Percentiles rank a stretch among this genome's conserved stretches.
phyloP scores from a whole-genome alignment of 2,329 filamentous ascomycete species.

The Hymenoscyphus albidus region DNA sequence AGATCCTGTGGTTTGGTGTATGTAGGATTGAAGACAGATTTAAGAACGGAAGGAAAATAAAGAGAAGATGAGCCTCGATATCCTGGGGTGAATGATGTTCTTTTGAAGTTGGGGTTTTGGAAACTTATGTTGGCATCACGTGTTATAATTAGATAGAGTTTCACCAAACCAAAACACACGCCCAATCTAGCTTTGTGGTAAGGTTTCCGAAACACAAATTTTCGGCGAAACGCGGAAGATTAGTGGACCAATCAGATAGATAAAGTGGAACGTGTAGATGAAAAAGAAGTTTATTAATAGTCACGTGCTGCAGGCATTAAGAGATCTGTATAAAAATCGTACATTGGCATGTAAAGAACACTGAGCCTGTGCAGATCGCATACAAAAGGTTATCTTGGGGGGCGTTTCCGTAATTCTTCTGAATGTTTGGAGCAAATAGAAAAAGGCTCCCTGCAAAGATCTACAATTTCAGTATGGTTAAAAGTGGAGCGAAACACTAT shows the following conservation, averaged over 20 bases:
- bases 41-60: not conserved
- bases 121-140: not conserved
- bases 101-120: not conserved
- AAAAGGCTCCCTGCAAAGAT: no score
- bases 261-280: not conserved
- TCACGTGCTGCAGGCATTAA: not conserved
- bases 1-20: not conserved
- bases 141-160: not conserved
- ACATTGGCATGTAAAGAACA: no score
- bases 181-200: not conserved
- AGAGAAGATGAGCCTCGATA: not conserved
- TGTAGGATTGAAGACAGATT: not conserved
- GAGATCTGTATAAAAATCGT: no score
- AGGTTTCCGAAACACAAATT: not conserved
- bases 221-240: not conserved
- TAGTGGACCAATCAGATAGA: no score
- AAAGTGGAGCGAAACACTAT: no score
- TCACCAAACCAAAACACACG: not conserved
- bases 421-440: no score
- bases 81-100: not conserved
- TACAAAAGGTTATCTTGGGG: no score
- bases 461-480: no score
- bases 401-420: no score
- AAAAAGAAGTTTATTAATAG: not conserved
- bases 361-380: no score